phyloP scores from a whole-genome alignment of 108 stramenopile genomes.

The Skeletonema tropicum region DNA sequence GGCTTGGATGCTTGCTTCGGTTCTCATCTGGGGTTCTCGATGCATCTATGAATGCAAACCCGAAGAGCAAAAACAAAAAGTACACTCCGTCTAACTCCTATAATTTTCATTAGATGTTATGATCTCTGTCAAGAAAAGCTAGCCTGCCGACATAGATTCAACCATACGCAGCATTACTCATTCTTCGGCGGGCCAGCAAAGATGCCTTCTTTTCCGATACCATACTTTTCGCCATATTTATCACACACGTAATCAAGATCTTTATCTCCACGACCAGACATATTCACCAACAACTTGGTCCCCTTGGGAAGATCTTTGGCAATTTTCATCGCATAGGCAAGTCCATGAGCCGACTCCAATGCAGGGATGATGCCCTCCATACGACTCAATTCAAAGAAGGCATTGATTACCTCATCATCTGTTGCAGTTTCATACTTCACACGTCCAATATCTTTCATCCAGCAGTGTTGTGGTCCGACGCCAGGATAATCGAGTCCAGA shows the following conservation, averaged over 20 bases:
- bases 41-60: too few relatives aligned
- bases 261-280: constrained; percentile 95
- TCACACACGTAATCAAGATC: constrained; percentile 92
- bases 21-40: too few relatives aligned
- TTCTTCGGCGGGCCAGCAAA: constrained; percentile 38
- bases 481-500: constrained; percentile 95
- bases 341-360: constrained; percentile 88
- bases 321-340: constrained; percentile 82
- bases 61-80: too few relatives aligned
- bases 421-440: constrained; percentile 86
- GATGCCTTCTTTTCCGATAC: constrained; percentile 47
- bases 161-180: background rate
- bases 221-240: constrained; percentile 88
- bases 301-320: constrained; percentile 84
- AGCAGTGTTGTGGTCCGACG: constrained; percentile 95
- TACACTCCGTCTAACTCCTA: too few relatives aligned
- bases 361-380: constrained; percentile 96
- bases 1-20: background rate
- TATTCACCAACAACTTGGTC: constrained; percentile 84
- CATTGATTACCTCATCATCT: constrained; percentile 88
- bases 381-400: constrained; percentile 76
- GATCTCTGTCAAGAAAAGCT: background rate
- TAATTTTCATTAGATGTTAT: too few relatives aligned
- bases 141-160: background rate
- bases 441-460: constrained; percentile 85